Evolutionary conservation across 331 rosid genomes (phyloP), one percentile per base, ranked within the genome.

Genomic region (Telfairia occidentalis): DNA sequence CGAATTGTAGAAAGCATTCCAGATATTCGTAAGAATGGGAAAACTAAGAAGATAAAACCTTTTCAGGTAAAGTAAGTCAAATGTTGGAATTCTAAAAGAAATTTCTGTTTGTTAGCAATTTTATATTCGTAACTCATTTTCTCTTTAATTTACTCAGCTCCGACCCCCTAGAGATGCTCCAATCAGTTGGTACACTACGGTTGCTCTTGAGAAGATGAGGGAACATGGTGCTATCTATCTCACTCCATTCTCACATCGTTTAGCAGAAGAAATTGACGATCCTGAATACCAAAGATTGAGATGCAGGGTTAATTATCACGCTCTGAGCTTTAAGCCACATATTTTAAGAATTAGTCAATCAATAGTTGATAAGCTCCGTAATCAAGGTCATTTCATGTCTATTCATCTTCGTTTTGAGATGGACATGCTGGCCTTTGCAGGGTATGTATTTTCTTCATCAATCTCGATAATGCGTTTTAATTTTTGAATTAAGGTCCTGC

Each of bases 341-440:
- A 95, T 95, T 78, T 83, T 92, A 89, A 88, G 80, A 87, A 78
- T 95, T 78, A 88, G 99, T 78, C 90, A 92, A 83, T 90, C 96
- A 49, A 95, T 95, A 79, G 93, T 92, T 55, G 96, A 95, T 77
- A 95, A 95, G 86, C 96, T 95, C 53, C 96, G 96, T 2, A 74
- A 89, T 78, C 90, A 90, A 86, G 97, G 97, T 57, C 93, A 85
- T 84, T 92, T 87, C 82, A 92, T 95, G 88, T 95, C 99, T 70
- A 95, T 95, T 78, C 97, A 95, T 80, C 99, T 95, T 85, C 92
- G 96, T 75, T 95, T 95, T 81, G 99, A 95, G 89, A 92, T 95
- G 97, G 99, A 95, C 84, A 95, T 95, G 99, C 75, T 92, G 89
- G 85, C 99, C 81, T 95, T 95, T 86, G 99, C 99, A 63, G 99